Base-by-base conservation (phyloP, 2,329 filamentous ascomycete genomes). In the Diaporthe eres region DNA sequence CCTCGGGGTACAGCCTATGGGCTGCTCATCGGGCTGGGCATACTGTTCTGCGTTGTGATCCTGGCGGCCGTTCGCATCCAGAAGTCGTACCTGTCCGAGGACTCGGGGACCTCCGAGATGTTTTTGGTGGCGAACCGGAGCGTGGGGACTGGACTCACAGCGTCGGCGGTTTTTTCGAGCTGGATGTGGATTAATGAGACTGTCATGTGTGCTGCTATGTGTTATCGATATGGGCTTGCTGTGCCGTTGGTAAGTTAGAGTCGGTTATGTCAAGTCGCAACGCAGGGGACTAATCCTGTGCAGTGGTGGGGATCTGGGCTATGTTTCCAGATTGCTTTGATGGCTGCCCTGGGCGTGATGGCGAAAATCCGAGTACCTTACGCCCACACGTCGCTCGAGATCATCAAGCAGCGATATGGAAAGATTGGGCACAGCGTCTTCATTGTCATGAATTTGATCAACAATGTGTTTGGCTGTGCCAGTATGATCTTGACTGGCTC, bases 361-460 rank as follows among this genome's bases (percentile, higher is more conserved):
- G 85, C 85, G 17, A 89, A 89, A 78, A 83, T 88, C 47, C 81
- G 87, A 53, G 86, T 88, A 0, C 87, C 87, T 0, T 87, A 88
- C 74, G 87, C 87, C 0, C 87, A 89, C 74, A 89, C 87, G 0
- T 87, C 85, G 3, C 82, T 89, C 2, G 87, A 89, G 77, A 88
- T 89, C 60, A 85, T 89, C 53, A 83, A 83, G 5, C 85, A 85
- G 81, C 81, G 87, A 75, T 89, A 89, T 77, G 87, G 86, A 7
- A 84, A 81, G 34, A 79, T 84, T 17, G 84, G 81, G 0, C 85
- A 87, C 77, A 75, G 84, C 13, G 81, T 86, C 0, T 86, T 86
- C 57, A 85, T 86, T 17, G 77, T 85, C 3, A 77, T 87, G 34
- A 86, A 86, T 65, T 75, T 86, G 8, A 80, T 83, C 5, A 86